Evolutionary conservation across 208 protist genomes (phyloP).

Genomic region (Crithidia bombi): DNA sequence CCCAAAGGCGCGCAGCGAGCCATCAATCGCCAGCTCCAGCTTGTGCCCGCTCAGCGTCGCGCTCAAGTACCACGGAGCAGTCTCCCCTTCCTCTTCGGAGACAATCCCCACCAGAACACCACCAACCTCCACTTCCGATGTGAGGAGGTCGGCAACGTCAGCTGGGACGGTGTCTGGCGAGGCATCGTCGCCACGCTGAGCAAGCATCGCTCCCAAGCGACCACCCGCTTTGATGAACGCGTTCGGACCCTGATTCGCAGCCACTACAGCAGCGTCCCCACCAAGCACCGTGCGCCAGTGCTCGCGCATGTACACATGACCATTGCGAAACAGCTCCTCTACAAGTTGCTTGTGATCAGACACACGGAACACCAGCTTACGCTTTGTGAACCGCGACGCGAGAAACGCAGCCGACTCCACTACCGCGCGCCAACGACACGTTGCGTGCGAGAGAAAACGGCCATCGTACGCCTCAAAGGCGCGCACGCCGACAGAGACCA

Average conservation of each 20-base stretch:
- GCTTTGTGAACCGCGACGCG: conserved; percentile 47
- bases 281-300: conserved; percentile 70
- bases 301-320: conserved; percentile 74
- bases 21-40: conserved; percentile 85
- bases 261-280: conserved; percentile 30
- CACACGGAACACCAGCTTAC: conserved; percentile 63
- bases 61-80: conserved; percentile 74
- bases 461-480: conserved; percentile 88
- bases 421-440: conserved; percentile 86
- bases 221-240: conserved; percentile 47
- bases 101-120: conserved; percentile 67
- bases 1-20: conserved; percentile 76
- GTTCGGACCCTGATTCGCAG: conserved; percentile 17
- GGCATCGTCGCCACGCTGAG: conserved; percentile 21
- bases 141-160: conserved; percentile 41
- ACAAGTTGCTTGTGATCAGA: conserved; percentile 49
- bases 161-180: conserved; percentile 13
- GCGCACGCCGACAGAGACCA: conserved; percentile 81
- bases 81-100: conserved; percentile 19
- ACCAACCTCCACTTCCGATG: conserved; percentile 56
- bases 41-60: conserved; percentile 82
- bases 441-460: conserved; percentile 65
- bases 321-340: conserved; percentile 65
- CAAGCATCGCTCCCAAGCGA: conserved; percentile 38
- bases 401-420: conserved; percentile 84